Base-by-base conservation (phyloP, 2,329 filamentous ascomycete genomes). In the Sporothrix sp. region DNA sequence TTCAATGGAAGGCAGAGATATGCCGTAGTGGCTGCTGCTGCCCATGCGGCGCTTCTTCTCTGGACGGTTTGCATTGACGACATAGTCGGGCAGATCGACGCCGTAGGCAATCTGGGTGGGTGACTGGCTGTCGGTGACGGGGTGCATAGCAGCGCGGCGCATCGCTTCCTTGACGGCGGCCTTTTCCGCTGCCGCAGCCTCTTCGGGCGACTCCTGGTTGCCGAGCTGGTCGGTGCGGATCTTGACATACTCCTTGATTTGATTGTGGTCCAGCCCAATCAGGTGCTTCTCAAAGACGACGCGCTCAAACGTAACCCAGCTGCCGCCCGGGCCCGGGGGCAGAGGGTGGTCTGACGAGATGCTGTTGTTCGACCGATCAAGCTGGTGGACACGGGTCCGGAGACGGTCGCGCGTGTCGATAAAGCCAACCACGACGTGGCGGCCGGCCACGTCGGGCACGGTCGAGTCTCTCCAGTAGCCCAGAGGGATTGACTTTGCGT, bases 231-330 rank as follows among this genome's bases (percentile, higher is more conserved):
- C 71, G 1, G 66, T 62, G 5, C 76, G 71, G 23, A 81, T 64
- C 55, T 76, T 76, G 45, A 82, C 78, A 52, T 78, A 83, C 58
- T 82, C 79, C 58, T 82, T 82, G 28, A 83, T 63, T 28, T 79
- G 72, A 25, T 74, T 70, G 43, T 81, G 72, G 47, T 77, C 73
- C 4, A 81, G 64, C 2, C 71, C 71, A 13, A 76, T 66, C 0
- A 83, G 71, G 52, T 81, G 76, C 7, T 72, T 62, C 2, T 75
- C 73, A 58, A 82, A 82, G 20, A 79, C 71, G 27, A 82, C 71
- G 18, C 75, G 69, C 52, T 80, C 75, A 57, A 82, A 82, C 0
- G 78, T 81, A 21, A 82, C 77, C 79, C 78, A 82, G 60, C 77
- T 81, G 48, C 76, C 78, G 20, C 78, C 78, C 1, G 78, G 75